Evolutionary conservation across 2,329 filamentous ascomycete species (phyloP).

Genomic region (Dactylellina sp.): DNA sequence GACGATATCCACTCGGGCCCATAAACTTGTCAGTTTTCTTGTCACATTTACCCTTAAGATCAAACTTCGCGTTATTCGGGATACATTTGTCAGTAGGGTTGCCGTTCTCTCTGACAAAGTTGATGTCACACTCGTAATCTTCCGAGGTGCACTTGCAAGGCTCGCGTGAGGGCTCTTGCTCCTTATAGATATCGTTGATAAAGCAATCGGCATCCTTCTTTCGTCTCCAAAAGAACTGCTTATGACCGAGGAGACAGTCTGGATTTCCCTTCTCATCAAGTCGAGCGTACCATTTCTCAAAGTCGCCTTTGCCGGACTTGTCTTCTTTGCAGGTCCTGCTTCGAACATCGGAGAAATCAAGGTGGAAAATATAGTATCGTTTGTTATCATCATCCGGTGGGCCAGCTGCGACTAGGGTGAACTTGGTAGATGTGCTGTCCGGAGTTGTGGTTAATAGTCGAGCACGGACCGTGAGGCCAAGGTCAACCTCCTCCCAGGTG

Average conservation of each 20-base stretch:
- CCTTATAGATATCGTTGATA: constrained; percentile 84
- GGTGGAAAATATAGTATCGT: constrained; percentile 75
- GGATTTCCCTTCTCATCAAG: constrained; percentile 82
- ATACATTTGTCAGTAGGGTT: constrained; percentile 76
- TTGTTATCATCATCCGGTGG: constrained; percentile 67
- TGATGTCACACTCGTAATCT: constrained; percentile 98
- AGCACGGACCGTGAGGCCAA: constrained; percentile 77
- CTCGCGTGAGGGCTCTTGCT: constrained; percentile 76
- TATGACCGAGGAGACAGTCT: constrained; percentile 95
- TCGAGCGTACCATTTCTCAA: constrained; percentile 89
- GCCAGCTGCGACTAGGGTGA: constrained; percentile 77
- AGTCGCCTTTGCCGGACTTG: constrained; percentile 62
- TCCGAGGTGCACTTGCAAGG: constrained; percentile 82
- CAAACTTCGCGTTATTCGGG: constrained; percentile 64
- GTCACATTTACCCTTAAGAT: constrained; percentile 81
- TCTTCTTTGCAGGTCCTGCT: constrained; percentile 82
- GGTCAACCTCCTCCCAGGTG: constrained; percentile 78
- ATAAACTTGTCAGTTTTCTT: constrained; percentile 78
- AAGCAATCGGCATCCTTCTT: constrained; percentile 92
- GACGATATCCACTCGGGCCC: constrained; percentile 88
- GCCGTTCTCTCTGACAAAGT: constrained; percentile 76
- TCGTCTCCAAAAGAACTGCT: constrained; percentile 83
- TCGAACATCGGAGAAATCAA: constrained; percentile 86
- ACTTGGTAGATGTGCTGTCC: constrained; percentile 92
- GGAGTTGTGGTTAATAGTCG: constrained; percentile 84